These are phyloP conservation scores for Vitis rotundifolia DNA, from an alignment of 164 flowering plant species.

Conservation along the genomic window DNA sequence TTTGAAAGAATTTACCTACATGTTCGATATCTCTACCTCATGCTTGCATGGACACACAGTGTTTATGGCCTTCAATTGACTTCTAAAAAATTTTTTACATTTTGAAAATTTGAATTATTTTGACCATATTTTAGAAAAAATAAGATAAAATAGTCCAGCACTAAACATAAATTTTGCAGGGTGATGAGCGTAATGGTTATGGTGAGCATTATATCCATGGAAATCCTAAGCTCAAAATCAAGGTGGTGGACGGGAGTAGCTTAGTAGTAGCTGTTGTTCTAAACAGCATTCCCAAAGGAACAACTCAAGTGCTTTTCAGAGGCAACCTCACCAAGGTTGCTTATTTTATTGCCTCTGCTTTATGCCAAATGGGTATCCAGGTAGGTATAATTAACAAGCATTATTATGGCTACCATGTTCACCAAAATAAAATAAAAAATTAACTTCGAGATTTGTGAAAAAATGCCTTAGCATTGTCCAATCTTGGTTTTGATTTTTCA, in stretches of 20 bases:
- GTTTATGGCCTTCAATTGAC: too few relatives aligned
- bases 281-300: slow-evolving; percentile 57
- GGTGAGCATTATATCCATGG: slow-evolving; percentile 59
- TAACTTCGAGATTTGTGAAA: not conserved
- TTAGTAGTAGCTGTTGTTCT: slow-evolving; percentile 56
- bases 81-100: too few relatives aligned
- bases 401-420: too few relatives aligned
- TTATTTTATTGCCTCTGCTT: slow-evolving; percentile 31
- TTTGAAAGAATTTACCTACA: slow-evolving; percentile 30
- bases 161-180: slow-evolving; percentile 29
- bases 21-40: too few relatives aligned
- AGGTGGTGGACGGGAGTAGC: slow-evolving; percentile 63
- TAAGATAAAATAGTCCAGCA: not conserved
- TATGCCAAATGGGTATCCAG: slow-evolving; percentile 55
- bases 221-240: slow-evolving; percentile 50
- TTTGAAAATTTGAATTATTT: too few relatives aligned
- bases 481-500: too few relatives aligned
- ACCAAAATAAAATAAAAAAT: too few relatives aligned
- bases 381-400: slow-evolving; percentile 21
- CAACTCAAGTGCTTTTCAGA: slow-evolving; percentile 49
- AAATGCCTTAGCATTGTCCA: too few relatives aligned
- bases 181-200: slow-evolving; percentile 55
- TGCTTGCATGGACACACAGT: too few relatives aligned
- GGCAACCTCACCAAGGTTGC: slow-evolving; percentile 53
- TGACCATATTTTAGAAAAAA: not conserved